These are phyloP conservation scores for Oldenlandia corymbosa DNA, from an alignment of 257 asterid species.

Conservation along the genomic window DNA sequence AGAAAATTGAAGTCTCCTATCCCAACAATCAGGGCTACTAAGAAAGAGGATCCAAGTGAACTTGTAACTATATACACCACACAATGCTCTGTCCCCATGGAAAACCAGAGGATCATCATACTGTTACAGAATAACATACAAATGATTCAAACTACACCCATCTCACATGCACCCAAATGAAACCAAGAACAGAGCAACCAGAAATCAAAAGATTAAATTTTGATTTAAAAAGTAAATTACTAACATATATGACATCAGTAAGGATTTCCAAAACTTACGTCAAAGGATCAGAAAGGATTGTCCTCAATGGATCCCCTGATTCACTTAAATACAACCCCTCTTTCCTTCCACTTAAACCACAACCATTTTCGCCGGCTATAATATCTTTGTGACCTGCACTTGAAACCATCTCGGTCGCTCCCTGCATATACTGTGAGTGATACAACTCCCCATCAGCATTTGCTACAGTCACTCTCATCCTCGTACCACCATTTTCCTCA, in stretches of 20 bases:
- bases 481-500: constrained; percentile 37
- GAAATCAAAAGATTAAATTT: constrained; percentile 1
- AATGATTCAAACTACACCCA: background rate
- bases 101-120: background rate
- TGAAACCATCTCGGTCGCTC: constrained; percentile 50
- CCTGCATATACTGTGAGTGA: constrained; percentile 49
- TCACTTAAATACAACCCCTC: constrained; percentile 49
- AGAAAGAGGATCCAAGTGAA: background rate
- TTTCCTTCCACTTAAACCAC: constrained; percentile 75
- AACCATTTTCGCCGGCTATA: constrained; percentile 40
- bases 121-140: background rate
- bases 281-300: constrained; percentile 74
- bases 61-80: background rate
- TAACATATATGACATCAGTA: background rate
- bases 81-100: background rate
- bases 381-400: constrained; percentile 53
- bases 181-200: background rate
- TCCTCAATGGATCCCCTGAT: constrained; percentile 66
- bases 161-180: background rate
- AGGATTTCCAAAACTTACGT: constrained; percentile 42
- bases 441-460: constrained; percentile 41
- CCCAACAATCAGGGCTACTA: background rate
- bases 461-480: constrained; percentile 40
- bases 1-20: background rate
- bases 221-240: background rate